These are phyloP conservation scores for Lobulomyces angularis DNA, from an alignment of 192 early-diverging fungal species.

Conservation along the genomic window DNA sequence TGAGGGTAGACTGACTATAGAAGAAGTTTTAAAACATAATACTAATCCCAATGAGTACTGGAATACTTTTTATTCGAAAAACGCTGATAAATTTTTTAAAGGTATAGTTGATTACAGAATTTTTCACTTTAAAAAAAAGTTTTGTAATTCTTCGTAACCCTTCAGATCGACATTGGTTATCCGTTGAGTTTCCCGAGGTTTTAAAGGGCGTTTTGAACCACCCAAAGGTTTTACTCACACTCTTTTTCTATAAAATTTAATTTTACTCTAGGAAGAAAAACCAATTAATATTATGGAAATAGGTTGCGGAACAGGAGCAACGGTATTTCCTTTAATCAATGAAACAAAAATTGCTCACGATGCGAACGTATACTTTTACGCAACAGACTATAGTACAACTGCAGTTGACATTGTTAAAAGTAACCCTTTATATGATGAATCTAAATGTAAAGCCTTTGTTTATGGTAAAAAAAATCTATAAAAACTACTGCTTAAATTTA, in stretches of 20 bases:
- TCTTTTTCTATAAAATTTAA: not conserved
- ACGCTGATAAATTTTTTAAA: constrained; percentile 47
- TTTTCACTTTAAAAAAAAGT: too few species aligned
- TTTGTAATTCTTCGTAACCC: too few species aligned
- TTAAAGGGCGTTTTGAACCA: not conserved
- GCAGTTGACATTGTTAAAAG: constrained; percentile 85
- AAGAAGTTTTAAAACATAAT: constrained; percentile 37
- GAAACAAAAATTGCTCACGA: constrained; percentile 33
- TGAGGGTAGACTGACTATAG: constrained; percentile 52
- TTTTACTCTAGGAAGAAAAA: constrained; percentile 1
- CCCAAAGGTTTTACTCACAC: not conserved
- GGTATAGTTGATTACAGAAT: too few species aligned
- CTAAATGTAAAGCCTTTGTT: constrained; percentile 76
- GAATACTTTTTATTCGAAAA: constrained; percentile 46
- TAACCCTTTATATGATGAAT: constrained; percentile 49
- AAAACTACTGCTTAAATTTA: not conserved
- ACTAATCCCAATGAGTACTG: constrained; percentile 36
- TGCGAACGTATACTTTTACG: constrained; percentile 74
- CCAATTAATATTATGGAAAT: constrained; percentile 69
- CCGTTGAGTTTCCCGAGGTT: constrained; percentile 14
- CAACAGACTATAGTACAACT: constrained; percentile 79
- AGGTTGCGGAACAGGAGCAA: constrained; percentile 90
- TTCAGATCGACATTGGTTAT: constrained; percentile 45
- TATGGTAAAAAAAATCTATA: constrained; percentile 42
- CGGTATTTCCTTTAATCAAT: constrained; percentile 81